Conservation (phyloP, 805 yeast species). For the Candida taoyuanica region DNA sequence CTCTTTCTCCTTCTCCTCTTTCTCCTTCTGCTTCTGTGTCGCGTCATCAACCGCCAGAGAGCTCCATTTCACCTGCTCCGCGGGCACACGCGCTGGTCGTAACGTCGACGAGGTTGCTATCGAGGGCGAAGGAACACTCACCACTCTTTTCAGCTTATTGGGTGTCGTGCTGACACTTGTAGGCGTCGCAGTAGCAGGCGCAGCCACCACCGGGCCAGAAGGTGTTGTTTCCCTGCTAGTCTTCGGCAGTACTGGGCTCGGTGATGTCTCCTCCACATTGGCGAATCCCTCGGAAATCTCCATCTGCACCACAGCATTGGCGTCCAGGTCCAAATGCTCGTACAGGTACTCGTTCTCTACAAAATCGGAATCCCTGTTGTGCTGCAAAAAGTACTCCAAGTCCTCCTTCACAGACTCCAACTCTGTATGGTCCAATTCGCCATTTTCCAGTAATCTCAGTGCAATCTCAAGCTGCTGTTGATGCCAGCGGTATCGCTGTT, state of each 20-base stretch:
- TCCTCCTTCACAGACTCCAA: conserved; percentile 81
- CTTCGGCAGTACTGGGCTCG: conserved; percentile 14
- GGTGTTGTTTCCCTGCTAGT: conserved; percentile 2
- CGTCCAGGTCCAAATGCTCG: conserved; percentile 73
- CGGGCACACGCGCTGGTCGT: conserved; percentile 11
- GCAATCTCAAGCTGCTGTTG: conserved; percentile 72
- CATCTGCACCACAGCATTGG: conserved; percentile 43
- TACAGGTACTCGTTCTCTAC: conserved; percentile 91
- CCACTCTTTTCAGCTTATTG: background rate
- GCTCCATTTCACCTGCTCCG: conserved; percentile 10
- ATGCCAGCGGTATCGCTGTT: conserved; percentile 77
- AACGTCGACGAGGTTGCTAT: conserved; percentile 7
- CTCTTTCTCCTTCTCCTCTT: conserved; percentile 4
- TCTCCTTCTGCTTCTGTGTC: conserved; percentile 1
- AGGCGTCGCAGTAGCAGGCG: background rate
- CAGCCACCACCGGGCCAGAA: background rate
- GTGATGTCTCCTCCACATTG: conserved; percentile 4
- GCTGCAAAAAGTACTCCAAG: conserved; percentile 85
- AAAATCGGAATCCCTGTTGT: conserved; percentile 86
- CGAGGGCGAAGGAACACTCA: conserved; percentile 1
- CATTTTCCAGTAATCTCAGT: conserved; percentile 73
- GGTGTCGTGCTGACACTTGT: conserved; percentile 1
- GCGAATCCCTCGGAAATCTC: conserved; percentile 38
- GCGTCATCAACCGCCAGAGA: conserved; percentile 5
- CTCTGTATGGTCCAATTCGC: conserved; percentile 68